Base-by-base conservation (phyloP, 176 grass and related monocot genomes). In the Musa troglodytarum region DNA sequence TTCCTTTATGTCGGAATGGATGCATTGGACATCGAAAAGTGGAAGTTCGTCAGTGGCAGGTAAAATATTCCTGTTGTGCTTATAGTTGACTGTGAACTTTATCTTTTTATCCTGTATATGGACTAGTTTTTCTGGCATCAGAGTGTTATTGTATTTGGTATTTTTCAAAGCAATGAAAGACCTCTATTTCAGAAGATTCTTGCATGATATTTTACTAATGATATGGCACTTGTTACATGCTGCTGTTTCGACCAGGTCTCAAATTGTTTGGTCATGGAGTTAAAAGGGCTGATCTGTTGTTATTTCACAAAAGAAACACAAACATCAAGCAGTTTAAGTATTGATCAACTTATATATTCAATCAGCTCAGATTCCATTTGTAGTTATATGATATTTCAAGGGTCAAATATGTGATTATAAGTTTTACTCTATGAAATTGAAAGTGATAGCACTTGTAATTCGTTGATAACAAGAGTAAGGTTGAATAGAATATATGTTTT, bases 1-100 rank as follows among this genome's bases (percentile, higher is more conserved):
- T 99, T 99, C 73, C 88, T 95, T 21, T 99, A 99, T 89, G 96
- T 99, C 72, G 96, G 96, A 21, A 99, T 93, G 85, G 96, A 99
- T 88, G 91, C 96, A 34, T 83, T 99, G 21, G 96, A 99, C 63
- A 95, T 99, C 8, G 96, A 99, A 77, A 99, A 95, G 76, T 99
- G 96, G 96, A 89, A 84, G 21, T 84, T 95, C 63, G 86, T 86
- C 29, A 95, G 88, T 84, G 85, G 92, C 81, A 92, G 96, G 96
- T 99, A 71, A 2, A 53, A 49, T 28, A 49, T 69, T 49, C 16
- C 13, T 69, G 16, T 49, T 14, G 3, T 68, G 24, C 65, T 6
- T 43, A 6, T 43, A 43, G 34, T 43, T 43, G 34, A 43, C 34
- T 43, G 34, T 43, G 34, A 43, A 43, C 34, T 43, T 56, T 74